A percentile compares a stretch with the other conserved stretches of the same genome.
Conservation (phyloP, 306 rosid species). For the Cicer cuneatum region DNA sequence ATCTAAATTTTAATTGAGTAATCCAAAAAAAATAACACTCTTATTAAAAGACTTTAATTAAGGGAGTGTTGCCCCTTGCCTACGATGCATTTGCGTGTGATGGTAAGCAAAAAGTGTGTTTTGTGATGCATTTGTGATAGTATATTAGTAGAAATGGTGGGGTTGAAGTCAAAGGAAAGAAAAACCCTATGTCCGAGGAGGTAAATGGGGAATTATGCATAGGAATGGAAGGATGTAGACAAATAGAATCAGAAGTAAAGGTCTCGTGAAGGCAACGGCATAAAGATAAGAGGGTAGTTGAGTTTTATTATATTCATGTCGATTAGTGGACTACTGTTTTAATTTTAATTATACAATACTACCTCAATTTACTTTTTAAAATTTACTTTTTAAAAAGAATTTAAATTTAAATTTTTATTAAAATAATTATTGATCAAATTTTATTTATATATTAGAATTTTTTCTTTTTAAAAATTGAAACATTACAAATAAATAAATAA, state of each 20-base stretch:
- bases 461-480: too few relatives aligned
- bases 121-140: constrained; percentile 4
- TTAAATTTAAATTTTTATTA: too few relatives aligned
- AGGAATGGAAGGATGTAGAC: constrained; percentile 28
- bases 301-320: constrained; percentile 61
- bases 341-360: too few relatives aligned
- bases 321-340: background rate
- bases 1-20: too few relatives aligned
- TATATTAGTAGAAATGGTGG: background rate
- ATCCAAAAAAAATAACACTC: too few relatives aligned
- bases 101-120: constrained; percentile 28
- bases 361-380: too few relatives aligned
- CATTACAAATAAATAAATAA: too few relatives aligned
- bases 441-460: too few relatives aligned
- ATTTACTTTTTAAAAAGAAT: too few relatives aligned
- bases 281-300: constrained; percentile 37
- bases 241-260: constrained; percentile 52
- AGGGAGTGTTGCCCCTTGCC: constrained; percentile 45
- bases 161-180: constrained; percentile 63
- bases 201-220: constrained; percentile 45
- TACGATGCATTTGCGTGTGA: constrained; percentile 63
- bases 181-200: constrained; percentile 63
- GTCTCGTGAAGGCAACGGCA: constrained; percentile 99
- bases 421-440: too few relatives aligned
- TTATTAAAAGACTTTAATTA: background rate